These are phyloP conservation scores for Aspergillus sparsus DNA, from an alignment of 495 filamentous ascomycete species.

Conservation along the genomic window DNA sequence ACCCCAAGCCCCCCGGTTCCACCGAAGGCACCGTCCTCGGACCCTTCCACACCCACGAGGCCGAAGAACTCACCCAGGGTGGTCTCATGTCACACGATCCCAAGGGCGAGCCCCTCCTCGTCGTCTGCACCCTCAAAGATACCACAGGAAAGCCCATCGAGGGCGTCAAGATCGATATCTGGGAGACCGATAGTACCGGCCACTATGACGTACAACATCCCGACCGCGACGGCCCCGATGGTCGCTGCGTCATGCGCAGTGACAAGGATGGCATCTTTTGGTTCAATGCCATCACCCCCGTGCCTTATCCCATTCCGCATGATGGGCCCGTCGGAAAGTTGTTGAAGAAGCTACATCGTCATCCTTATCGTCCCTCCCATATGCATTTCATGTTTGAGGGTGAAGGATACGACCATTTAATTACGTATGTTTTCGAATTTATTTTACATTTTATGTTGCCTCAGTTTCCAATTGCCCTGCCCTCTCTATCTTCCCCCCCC, in stretches of 20 bases:
- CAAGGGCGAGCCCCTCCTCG: constrained; percentile 62
- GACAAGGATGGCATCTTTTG: constrained; percentile 75
- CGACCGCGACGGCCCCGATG: constrained; percentile 69
- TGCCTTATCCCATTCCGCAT: constrained; percentile 85
- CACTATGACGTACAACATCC: constrained; percentile 89
- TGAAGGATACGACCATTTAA: constrained; percentile 77
- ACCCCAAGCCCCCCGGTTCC: constrained; percentile 72
- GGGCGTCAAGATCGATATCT: constrained; percentile 82
- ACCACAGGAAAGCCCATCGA: constrained; percentile 64
- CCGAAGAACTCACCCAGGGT: constrained; percentile 63
- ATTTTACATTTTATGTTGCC: too few relatives aligned
- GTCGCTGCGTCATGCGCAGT: constrained; percentile 74
- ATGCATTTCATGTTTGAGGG: constrained; percentile 97
- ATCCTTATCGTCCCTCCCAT: constrained; percentile 82
- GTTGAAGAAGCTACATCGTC: constrained; percentile 67
- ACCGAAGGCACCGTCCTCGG: constrained; percentile 91
- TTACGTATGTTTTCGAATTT: constrained; percentile 63
- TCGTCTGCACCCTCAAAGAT: constrained; percentile 75
- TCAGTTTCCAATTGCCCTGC: too few relatives aligned
- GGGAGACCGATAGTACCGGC: constrained; percentile 87
- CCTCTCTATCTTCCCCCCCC: background rate
- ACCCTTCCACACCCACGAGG: constrained; percentile 93
- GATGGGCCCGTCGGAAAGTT: constrained; percentile 88
- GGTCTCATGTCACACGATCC: constrained; percentile 69
- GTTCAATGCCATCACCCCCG: constrained; percentile 85